These are phyloP conservation scores for Candida freyschussii DNA, from an alignment of 1,139 yeast genomes.

Conservation along the genomic window DNA sequence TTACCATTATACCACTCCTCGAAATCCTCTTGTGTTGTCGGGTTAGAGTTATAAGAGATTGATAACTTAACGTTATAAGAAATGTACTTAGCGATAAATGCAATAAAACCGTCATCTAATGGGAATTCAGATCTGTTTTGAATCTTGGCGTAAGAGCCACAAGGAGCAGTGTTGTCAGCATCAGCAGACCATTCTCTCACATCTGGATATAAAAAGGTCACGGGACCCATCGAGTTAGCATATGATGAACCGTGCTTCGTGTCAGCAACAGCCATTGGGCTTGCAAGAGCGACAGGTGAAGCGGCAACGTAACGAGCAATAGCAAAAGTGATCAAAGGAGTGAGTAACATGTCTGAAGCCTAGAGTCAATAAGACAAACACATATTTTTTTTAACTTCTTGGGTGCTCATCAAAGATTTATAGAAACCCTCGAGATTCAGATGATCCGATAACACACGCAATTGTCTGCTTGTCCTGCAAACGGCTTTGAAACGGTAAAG, in stretches of 20 bases:
- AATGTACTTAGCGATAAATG: slow-evolving; percentile 36
- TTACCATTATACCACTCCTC: slow-evolving; percentile 35
- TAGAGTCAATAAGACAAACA: too few relatives aligned
- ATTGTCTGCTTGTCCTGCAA: too few relatives aligned
- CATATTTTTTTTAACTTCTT: too few relatives aligned
- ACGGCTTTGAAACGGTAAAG: too few relatives aligned
- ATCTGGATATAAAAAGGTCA: slow-evolving; percentile 37
- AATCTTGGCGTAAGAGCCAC: slow-evolving; percentile 33
- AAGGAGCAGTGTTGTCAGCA: slow-evolving; percentile 37
- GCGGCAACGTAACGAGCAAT: slow-evolving; percentile 19
- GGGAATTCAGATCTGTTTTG: slow-evolving; percentile 38
- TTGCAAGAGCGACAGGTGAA: slow-evolving; percentile 21
- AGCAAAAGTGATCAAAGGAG: slow-evolving; percentile 14
- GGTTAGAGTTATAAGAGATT: slow-evolving; percentile 34
- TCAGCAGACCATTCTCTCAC: slow-evolving; percentile 40
- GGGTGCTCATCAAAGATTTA: too few relatives aligned
- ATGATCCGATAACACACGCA: too few relatives aligned
- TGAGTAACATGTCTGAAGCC: slow-evolving; percentile 5
- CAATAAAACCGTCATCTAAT: slow-evolving; percentile 37
- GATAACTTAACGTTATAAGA: slow-evolving; percentile 34
- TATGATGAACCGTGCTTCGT: slow-evolving; percentile 27
- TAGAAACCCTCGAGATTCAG: too few relatives aligned
- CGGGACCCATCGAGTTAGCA: slow-evolving; percentile 38
- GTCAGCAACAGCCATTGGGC: slow-evolving; percentile 13
- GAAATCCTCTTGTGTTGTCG: slow-evolving; percentile 34